A percentile compares a stretch with the other conserved stretches of the same genome.
phyloP scores from a whole-genome alignment of 345 rosid genomes.

The Melaleuca alternifolia region DNA sequence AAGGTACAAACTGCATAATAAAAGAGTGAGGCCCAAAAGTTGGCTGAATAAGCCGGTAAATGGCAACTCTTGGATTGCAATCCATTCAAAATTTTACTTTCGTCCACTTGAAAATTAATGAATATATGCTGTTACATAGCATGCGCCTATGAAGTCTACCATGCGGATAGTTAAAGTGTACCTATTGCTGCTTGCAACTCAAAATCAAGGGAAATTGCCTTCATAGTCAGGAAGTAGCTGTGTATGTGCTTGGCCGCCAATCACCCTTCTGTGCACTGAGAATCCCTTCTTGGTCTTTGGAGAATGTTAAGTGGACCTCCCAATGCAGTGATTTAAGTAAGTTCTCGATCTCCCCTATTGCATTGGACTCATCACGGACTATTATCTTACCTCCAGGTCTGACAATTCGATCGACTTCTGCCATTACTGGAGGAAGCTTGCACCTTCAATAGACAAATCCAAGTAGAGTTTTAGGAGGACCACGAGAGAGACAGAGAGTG shows the following conservation, averaged over 20 bases:
- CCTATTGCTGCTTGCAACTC: not conserved
- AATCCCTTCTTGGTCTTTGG: constrained; percentile 69
- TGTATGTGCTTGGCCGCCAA: constrained; percentile 60
- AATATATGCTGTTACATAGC: not conserved
- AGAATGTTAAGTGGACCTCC: constrained; percentile 72
- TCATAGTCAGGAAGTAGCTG: constrained; percentile 19
- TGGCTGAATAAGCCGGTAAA: not conserved
- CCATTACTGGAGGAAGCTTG: constrained; percentile 68
- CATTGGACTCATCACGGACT: constrained; percentile 51
- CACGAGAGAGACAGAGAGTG: not conserved
- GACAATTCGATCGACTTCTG: constrained; percentile 81
- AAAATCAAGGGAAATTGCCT: not conserved
- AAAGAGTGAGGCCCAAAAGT: not conserved
- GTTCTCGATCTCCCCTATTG: constrained; percentile 63
- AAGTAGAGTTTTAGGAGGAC: not conserved
- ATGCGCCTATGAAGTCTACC: not conserved
- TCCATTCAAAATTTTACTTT: not conserved
- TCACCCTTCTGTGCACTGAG: constrained; percentile 87
- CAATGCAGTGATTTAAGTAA: constrained; percentile 68
- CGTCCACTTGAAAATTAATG: not conserved
- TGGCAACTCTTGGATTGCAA: not conserved
- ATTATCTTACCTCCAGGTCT: constrained; percentile 92
- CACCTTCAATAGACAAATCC: constrained; percentile 41
- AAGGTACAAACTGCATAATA: not conserved
- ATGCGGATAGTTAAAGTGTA: not conserved